Evolutionary conservation across 768 basidiomycete genomes (phyloP).

Genomic region (Tricholoma bakamatsutake): DNA sequence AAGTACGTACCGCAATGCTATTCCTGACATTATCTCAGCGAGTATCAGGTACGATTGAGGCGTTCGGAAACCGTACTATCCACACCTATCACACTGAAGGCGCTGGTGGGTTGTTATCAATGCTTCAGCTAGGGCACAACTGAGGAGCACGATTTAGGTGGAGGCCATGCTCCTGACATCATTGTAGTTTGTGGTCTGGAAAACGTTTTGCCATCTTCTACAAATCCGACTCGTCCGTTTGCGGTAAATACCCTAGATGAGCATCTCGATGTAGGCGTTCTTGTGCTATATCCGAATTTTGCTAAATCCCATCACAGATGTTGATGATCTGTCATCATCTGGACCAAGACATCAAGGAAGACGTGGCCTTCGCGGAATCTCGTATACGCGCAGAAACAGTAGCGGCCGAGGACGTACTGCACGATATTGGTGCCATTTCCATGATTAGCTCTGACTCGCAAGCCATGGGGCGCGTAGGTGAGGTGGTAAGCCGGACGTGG

Average conservation of each 20-base stretch:
- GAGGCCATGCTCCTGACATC: slow-evolving; percentile 97
- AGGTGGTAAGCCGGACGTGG: slow-evolving; percentile 92
- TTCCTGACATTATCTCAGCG: background rate
- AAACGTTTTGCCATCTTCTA: slow-evolving; percentile 93
- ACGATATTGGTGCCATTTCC: slow-evolving; percentile 89
- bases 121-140: background rate
- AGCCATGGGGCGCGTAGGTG: slow-evolving; percentile 97
- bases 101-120: slow-evolving; percentile 50
- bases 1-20: slow-evolving; percentile 42
- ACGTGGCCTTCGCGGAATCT: slow-evolving; percentile 93
- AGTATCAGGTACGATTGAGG: slow-evolving; percentile 70
- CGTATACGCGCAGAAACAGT: slow-evolving; percentile 96
- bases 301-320: slow-evolving; percentile 56
- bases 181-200: slow-evolving; percentile 89
- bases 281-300: background rate
- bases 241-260: slow-evolving; percentile 91
- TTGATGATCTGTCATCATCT: slow-evolving; percentile 99
- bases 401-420: slow-evolving; percentile 96
- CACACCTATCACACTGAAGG: slow-evolving; percentile 98
- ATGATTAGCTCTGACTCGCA: slow-evolving; percentile 97
- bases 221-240: slow-evolving; percentile 94
- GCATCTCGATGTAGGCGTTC: slow-evolving; percentile 78
- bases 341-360: slow-evolving; percentile 86
- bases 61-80: slow-evolving; percentile 87
- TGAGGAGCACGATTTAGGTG: slow-evolving; percentile 40